Base-by-base conservation (phyloP, 2,329 filamentous ascomycete genomes). In the Eutypella sp. region DNA sequence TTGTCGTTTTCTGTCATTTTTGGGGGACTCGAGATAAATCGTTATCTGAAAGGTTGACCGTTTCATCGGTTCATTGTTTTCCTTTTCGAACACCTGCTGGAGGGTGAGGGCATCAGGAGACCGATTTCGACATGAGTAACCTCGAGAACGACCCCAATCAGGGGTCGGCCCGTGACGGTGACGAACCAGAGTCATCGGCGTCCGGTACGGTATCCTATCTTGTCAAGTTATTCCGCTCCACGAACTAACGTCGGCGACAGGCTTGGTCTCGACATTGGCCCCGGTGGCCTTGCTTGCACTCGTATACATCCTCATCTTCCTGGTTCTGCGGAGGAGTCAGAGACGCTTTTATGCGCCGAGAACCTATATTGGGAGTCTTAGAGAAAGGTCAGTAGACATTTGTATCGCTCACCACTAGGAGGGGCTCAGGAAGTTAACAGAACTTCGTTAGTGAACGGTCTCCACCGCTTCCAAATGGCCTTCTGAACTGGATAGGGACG, bases 401-500 rank as follows among this genome's bases (percentile, higher is more conserved):
- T 2, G 13, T 7, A 27, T 24, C 33, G n/a, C 22, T n/a, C 20
- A 24, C 5, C n/a, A 46, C 53, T 52, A 48, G 55, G 37, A 46
- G 42, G 38, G 45, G 23, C n/a, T n/a, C n/a, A n/a, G n/a, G n/a
- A n/a, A 41, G 45, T 46, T 44, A 31, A 42, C 24, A 40, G 42
- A 37, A 18, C n/a, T n/a, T 27, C 20, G 19, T 42, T 45, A 78
- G 75, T 52, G 72, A 82, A 50, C 79, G 82, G 27, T 79, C 77
- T 11, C 81, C 81, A 19, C 60, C 70, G 2, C 71, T 85, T 0
- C 80, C 84, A 3, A 72, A 63, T 22, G 84, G 85, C 44, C 63
- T 82, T 39, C 70, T 87, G 57, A 79, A 85, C 55, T 90, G 86
- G 86, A 66, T 89, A 47, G 67, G 68, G 9, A 71, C 76, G 11